Evolutionary conservation across 371 early-diverging fungal genomes (phyloP).

Genomic region (Rhizopus stolonifer): DNA sequence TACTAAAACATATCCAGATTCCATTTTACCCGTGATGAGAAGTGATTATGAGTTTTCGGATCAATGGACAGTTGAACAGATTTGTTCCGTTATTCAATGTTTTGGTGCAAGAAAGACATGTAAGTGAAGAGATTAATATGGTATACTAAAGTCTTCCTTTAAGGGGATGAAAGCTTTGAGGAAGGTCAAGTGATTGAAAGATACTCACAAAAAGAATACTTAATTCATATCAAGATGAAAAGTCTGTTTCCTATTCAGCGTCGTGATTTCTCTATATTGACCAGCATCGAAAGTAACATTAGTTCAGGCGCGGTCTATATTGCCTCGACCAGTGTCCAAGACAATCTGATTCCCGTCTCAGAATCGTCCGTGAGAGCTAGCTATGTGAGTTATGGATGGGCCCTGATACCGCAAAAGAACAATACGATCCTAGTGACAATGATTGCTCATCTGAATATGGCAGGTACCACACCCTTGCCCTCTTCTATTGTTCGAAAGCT

Average conservation of each 20-base stretch:
- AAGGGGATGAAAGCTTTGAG: constrained; percentile 63
- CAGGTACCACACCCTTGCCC: constrained; percentile 46
- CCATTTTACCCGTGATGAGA: constrained; percentile 50
- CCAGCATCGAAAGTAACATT: constrained; percentile 54
- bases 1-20: constrained; percentile 42
- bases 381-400: constrained; percentile 58
- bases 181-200: constrained; percentile 52
- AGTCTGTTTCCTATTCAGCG: constrained; percentile 53
- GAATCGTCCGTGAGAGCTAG: constrained; percentile 41
- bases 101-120: constrained; percentile 48
- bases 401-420: constrained; percentile 44
- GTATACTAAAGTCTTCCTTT: no score
- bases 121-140: constrained; percentile 16
- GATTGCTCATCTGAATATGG: constrained; percentile 61
- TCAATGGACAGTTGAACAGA: constrained; percentile 55
- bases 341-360: constrained; percentile 44
- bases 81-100: constrained; percentile 49
- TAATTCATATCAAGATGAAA: constrained; percentile 48
- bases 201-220: constrained; percentile 55
- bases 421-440: constrained; percentile 41
- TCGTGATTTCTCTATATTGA: constrained; percentile 51
- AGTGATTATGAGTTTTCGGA: constrained; percentile 47
- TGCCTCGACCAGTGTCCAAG: constrained; percentile 58
- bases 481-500: constrained; percentile 47
- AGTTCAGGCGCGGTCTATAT: constrained; percentile 52